Base-by-base conservation (phyloP, 352 stramenopile species). In the Phytophthora macrochlamydospora region DNA sequence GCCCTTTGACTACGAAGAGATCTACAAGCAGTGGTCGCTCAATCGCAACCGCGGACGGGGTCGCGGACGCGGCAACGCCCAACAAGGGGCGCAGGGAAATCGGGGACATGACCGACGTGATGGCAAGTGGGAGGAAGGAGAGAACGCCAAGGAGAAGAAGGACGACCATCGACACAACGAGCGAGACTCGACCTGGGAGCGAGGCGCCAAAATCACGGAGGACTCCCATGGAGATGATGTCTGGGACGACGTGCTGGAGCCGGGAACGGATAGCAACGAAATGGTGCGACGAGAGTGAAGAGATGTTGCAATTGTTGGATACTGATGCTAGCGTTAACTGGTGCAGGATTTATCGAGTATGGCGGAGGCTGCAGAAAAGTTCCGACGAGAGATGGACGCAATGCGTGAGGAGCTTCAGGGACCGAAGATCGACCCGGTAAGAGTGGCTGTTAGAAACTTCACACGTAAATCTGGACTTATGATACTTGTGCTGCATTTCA, bases 1-100 rank as follows among this genome's bases (percentile, higher is more conserved):
- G 35, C 88, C 88, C 2, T 96, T 96, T 59, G 87, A 96, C 72
- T 92, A 93, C 56, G 83, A 93, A 59, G 88, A 94, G 65, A 87
- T 96, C 48, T 94, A 94, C 69, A 93, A 96, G 59, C 86, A 94
- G 66, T 94, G 86, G 87, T 79, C 83, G 33, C 59, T 90, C 28
- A 94, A 92, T 59, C 85, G 85, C 54, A 94, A 92, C 56, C 87
- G 85, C 11, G 87, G 85, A 2, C 84, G 88, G 14, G 88, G 88
- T 2, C 82, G 86, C 31, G 87, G 87, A 9, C 81, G 87, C n/a
- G 80, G 80, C 28, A 80, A 77, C 33, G 58, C 53, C 31, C 63
- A 67, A 9, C 13, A 55, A 44, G 75, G 56, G 37, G 73, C 52
- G 43, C 67, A 67, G 29, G 66, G 57, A 14, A 61, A 66, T 14